A percentile compares a stretch with the other conserved stretches of the same genome.
These are phyloP conservation scores for Aspergillus melleus DNA, from an alignment of 2,329 filamentous ascomycete species.

Conservation along the genomic window DNA sequence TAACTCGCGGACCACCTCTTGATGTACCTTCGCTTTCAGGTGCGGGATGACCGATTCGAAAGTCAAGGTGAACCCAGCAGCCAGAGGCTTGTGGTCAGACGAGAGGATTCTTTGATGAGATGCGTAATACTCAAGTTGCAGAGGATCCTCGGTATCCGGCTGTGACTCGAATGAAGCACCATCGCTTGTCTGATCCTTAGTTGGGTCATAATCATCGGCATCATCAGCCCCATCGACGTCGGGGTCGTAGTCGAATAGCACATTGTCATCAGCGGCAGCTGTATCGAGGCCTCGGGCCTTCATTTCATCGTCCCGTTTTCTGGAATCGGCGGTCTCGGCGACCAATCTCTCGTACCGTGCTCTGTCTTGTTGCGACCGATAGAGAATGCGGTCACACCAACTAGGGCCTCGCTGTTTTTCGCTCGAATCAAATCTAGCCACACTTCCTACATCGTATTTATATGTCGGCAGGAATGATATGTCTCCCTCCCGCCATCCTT, in stretches of 20 bases:
- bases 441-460: slow-evolving; percentile 95
- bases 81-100: slow-evolving; percentile 92
- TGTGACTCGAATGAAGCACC: slow-evolving; percentile 23
- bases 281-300: slow-evolving; percentile 73
- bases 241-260: slow-evolving; percentile 89
- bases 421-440: slow-evolving; percentile 89
- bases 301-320: slow-evolving; percentile 80
- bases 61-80: slow-evolving; percentile 77
- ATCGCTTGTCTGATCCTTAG: slow-evolving; percentile 49
- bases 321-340: slow-evolving; percentile 65
- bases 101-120: slow-evolving; percentile 88
- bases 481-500: slow-evolving; percentile 86
- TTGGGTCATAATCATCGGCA: slow-evolving; percentile 61
- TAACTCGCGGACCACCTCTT: slow-evolving; percentile 82
- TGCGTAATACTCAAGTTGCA: slow-evolving; percentile 68
- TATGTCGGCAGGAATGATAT: slow-evolving; percentile 93
- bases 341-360: slow-evolving; percentile 63
- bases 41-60: slow-evolving; percentile 86
- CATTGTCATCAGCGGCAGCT: slow-evolving; percentile 72
- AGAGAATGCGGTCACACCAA: slow-evolving; percentile 96
- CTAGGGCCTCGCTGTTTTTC: slow-evolving; percentile 91
- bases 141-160: slow-evolving; percentile 47
- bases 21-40: slow-evolving; percentile 77
- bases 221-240: slow-evolving; percentile 67
- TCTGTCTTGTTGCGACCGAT: slow-evolving; percentile 71